Evolutionary conservation across 768 basidiomycete genomes (phyloP).

Genomic region (Clavulina sp.): DNA sequence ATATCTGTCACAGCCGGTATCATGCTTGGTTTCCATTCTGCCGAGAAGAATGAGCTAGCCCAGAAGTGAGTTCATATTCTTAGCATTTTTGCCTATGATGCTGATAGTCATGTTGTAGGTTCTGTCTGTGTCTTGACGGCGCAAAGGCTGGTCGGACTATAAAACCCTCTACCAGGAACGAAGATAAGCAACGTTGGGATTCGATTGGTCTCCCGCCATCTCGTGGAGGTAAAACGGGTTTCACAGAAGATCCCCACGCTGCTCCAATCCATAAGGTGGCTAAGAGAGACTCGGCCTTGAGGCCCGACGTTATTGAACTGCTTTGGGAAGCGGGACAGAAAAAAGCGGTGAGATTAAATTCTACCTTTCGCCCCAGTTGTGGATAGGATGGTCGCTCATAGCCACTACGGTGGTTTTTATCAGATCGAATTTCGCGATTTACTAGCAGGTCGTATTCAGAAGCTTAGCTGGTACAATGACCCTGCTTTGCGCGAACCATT

Average conservation of each 20-base stretch:
- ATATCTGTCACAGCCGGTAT: background rate
- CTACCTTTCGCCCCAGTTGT: too few relatives aligned
- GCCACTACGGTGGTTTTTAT: background rate
- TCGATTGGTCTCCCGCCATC: too few relatives aligned
- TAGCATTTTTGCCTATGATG: background rate
- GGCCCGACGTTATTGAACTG: background rate
- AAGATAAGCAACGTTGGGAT: too few relatives aligned
- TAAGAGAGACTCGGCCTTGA: background rate
- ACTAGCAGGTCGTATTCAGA: background rate
- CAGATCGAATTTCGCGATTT: background rate
- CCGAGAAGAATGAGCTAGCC: background rate
- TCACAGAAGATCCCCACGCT: too few relatives aligned
- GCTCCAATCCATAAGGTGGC: too few relatives aligned
- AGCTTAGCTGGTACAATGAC: background rate
- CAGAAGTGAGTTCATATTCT: background rate
- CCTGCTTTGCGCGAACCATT: background rate
- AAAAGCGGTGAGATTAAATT: background rate
- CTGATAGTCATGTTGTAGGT: background rate
- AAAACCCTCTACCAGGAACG: background rate
- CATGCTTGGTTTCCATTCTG: background rate
- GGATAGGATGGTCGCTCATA: background rate
- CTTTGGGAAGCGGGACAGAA: background rate
- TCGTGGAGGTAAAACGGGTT: too few relatives aligned
- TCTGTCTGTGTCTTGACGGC: conserved; percentile 1
- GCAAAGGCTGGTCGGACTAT: background rate